Percentiles rank a stretch among this genome's conserved stretches.
phyloP scores from a whole-genome alignment of 441 rosid species.

The Daphne laureola region DNA sequence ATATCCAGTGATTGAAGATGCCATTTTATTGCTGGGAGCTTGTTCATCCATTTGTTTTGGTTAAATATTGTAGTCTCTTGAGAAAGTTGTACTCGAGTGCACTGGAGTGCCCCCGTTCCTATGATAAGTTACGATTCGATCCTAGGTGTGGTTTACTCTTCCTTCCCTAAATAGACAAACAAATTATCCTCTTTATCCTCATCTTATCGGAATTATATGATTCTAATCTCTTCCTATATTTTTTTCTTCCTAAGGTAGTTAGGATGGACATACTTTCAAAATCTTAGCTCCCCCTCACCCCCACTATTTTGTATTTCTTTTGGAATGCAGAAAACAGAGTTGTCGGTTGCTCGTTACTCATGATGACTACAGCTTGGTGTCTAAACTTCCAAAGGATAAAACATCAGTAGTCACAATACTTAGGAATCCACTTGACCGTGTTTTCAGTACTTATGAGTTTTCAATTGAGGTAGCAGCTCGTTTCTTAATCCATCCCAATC shows the following conservation, averaged over 20 bases:
- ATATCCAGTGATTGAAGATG: background rate
- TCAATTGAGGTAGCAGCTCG: constrained; percentile 95
- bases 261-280: constrained; percentile 3
- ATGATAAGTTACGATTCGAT: constrained; percentile 82
- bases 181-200: background rate
- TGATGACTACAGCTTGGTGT: constrained; percentile 94
- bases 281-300: too few species aligned
- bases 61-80: constrained; percentile 58
- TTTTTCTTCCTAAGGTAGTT: constrained; percentile 6
- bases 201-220: background rate
- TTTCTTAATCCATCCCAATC: constrained; percentile 90
- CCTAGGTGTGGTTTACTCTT: constrained; percentile 48
- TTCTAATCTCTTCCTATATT: background rate
- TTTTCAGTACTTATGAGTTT: constrained; percentile 91
- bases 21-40: constrained; percentile 4
- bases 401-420: constrained; percentile 94
- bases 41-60: constrained; percentile 15
- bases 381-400: constrained; percentile 71
- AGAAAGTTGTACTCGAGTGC: constrained; percentile 59
- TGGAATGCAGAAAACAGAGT: constrained; percentile 49
- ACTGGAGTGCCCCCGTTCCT: constrained; percentile 89
- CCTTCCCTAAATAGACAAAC: background rate
- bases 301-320: constrained; percentile 8
- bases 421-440: constrained; percentile 82
- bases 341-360: constrained; percentile 86